A percentile compares a stretch with the other conserved stretches of the same genome.
Evolutionary conservation across 352 stramenopile species (phyloP).

Genomic region (Aphanomyces stellatus): DNA sequence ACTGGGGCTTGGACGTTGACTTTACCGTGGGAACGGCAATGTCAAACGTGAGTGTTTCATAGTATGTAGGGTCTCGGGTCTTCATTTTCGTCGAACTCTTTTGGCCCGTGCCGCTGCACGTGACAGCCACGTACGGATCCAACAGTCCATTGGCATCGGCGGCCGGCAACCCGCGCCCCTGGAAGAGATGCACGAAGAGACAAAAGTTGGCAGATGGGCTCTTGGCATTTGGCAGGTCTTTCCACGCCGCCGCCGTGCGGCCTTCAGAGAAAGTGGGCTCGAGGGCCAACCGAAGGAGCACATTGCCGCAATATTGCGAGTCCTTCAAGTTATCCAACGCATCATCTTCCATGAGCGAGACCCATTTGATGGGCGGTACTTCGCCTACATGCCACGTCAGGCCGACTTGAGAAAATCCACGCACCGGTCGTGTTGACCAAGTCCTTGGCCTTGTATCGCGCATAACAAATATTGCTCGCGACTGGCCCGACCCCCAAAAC

Average conservation of each 20-base stretch:
- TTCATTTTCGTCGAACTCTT: conserved; percentile 49
- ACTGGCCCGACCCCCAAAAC: conserved; percentile 42
- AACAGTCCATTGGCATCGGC: conserved; percentile 63
- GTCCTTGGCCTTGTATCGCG: conserved; percentile 49
- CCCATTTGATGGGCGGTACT: conserved; percentile 40
- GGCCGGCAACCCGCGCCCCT: conserved; percentile 59
- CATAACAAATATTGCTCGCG: conserved; percentile 64
- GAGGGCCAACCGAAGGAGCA: conserved; percentile 68
- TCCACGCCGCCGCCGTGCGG: conserved; percentile 32
- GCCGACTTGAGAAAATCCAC: conserved; percentile 55
- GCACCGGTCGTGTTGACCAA: not conserved
- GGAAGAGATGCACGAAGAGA: conserved; percentile 77
- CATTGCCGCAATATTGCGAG: conserved; percentile 73
- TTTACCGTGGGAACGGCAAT: conserved; percentile 44
- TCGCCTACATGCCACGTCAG: too few relatives aligned
- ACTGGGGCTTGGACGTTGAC: not conserved
- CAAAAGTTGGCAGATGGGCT: conserved; percentile 70
- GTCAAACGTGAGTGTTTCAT: conserved; percentile 71
- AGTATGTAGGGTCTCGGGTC: conserved; percentile 76
- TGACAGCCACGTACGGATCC: conserved; percentile 80
- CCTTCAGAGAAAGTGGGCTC: conserved; percentile 37
- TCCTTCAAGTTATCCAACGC: conserved; percentile 71
- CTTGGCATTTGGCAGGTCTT: conserved; percentile 41
- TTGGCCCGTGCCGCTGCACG: conserved; percentile 58
- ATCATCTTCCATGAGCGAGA: conserved; percentile 64